These are phyloP conservation scores for Leucocoprinus birnbaumii DNA, from an alignment of 768 basidiomycete genomes.

Conservation along the genomic window DNA sequence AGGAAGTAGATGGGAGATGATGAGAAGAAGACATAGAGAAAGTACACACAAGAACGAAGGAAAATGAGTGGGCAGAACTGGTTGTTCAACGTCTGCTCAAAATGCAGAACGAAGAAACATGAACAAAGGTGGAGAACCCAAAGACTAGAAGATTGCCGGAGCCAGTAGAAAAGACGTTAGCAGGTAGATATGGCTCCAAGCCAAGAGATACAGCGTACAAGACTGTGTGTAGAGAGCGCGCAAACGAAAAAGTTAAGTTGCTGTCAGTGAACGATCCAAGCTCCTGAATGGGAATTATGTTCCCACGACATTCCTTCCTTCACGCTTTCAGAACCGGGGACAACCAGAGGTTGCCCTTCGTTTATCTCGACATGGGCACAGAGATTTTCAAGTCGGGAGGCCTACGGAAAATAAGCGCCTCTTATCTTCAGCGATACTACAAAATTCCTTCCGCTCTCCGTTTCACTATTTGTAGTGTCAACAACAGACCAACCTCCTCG, in stretches of 20 bases:
- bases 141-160: neutral
- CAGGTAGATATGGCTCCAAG: neutral
- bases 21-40: conserved; percentile 19
- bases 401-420: too few species aligned
- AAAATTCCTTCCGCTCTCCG: too few species aligned
- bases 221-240: neutral
- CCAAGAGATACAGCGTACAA: neutral
- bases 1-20: conserved; percentile 22
- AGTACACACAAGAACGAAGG: neutral
- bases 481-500: too few species aligned
- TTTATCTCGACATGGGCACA: too few species aligned
- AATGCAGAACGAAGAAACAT: neutral
- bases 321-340: too few species aligned
- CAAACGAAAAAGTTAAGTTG: neutral
- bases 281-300: too few species aligned
- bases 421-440: too few species aligned
- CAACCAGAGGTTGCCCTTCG: too few species aligned
- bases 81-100: neutral
- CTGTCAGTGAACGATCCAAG: too few species aligned
- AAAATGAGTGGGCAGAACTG: conserved; percentile 4
- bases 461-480: too few species aligned
- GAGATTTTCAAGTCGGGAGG: too few species aligned
- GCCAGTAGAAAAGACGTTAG: neutral
- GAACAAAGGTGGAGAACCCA: neutral
- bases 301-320: too few species aligned